phyloP scores from a whole-genome alignment of 768 basidiomycete species.

The Lactarius sanguifluus region DNA sequence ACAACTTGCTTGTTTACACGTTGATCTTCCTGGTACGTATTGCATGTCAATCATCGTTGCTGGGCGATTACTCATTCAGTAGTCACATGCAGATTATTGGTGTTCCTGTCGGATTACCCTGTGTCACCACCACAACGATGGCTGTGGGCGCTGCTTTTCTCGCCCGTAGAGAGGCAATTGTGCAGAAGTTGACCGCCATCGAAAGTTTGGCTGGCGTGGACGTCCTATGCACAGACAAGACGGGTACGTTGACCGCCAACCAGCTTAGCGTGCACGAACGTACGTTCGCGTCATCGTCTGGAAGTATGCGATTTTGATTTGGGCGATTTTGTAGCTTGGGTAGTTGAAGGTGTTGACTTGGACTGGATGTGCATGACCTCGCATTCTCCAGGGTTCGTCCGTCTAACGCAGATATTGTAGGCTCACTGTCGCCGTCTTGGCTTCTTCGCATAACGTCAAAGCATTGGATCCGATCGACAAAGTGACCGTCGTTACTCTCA shows the following conservation, averaged over 20 bases:
- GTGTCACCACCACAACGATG: constrained; percentile 44
- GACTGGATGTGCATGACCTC: constrained; percentile 34
- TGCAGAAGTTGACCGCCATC: constrained; percentile 51
- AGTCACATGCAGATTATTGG: constrained; percentile 40
- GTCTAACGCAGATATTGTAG: constrained; percentile 18
- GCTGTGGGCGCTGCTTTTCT: constrained; percentile 49
- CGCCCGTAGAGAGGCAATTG: constrained; percentile 45
- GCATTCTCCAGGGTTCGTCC: constrained; percentile 5
- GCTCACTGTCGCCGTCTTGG: constrained; percentile 45
- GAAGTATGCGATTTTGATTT: neutral
- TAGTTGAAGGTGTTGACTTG: constrained; percentile 34
- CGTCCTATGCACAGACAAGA: constrained; percentile 46
- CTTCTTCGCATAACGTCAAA: constrained; percentile 48
- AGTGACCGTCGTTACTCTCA: constrained; percentile 45
- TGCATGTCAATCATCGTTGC: neutral
- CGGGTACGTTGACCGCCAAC: constrained; percentile 50
- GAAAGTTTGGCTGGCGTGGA: constrained; percentile 52
- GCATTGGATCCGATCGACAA: constrained; percentile 50
- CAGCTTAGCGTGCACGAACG: constrained; percentile 48
- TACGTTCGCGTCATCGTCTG: constrained; percentile 17
- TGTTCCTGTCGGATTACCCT: constrained; percentile 50
- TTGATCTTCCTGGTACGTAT: constrained; percentile 40
- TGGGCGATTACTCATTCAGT: neutral
- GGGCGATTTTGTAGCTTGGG: constrained; percentile 24
- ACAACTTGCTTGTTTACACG: constrained; percentile 47